A percentile compares a stretch with the other conserved stretches of the same genome.
Evolutionary conservation across 2,329 filamentous ascomycete genomes (phyloP).

Genomic region (Scedosporium dehoogii): DNA sequence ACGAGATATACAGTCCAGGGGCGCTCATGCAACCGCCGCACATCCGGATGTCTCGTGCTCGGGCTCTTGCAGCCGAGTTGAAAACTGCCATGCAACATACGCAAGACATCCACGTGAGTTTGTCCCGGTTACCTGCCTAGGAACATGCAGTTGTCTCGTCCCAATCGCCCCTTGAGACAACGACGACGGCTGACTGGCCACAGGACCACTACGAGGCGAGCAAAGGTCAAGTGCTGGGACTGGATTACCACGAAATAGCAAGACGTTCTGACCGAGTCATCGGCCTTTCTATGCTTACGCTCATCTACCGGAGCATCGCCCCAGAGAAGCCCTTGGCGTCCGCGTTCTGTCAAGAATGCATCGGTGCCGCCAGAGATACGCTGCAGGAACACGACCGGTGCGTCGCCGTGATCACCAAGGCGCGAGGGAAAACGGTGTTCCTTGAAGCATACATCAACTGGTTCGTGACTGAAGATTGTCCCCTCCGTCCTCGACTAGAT

Average conservation of each 20-base stretch:
- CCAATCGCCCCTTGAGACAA: neutral
- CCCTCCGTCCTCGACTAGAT: neutral
- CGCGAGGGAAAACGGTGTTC: conserved; percentile 5
- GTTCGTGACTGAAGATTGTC: conserved; percentile 5
- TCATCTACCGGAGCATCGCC: conserved; percentile 32
- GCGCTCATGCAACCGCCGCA: conserved; percentile 24
- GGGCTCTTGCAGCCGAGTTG: conserved; percentile 20
- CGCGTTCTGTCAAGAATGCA: conserved; percentile 31
- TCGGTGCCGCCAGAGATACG: conserved; percentile 30
- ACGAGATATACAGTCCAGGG: conserved; percentile 38
- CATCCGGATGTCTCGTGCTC: conserved; percentile 22
- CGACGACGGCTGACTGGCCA: neutral
- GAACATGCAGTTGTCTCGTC: neutral
- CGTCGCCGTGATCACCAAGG: conserved; percentile 7
- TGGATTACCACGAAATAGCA: conserved; percentile 10
- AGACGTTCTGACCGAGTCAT: conserved; percentile 27
- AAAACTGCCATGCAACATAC: conserved; percentile 20
- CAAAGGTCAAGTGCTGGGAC: conserved; percentile 7
- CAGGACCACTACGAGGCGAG: conserved; percentile 4
- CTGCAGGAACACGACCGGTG: conserved; percentile 18
- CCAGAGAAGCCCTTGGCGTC: conserved; percentile 15
- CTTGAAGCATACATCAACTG: conserved; percentile 11
- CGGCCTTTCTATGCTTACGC: conserved; percentile 27
- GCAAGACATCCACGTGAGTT: conserved; percentile 9
- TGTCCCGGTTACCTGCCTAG: neutral